Percentiles rank a stretch among this genome's conserved stretches.
Evolutionary conservation across 2,329 filamentous ascomycete genomes (phyloP).

Genomic region (Pseudogymnoascus sp.): DNA sequence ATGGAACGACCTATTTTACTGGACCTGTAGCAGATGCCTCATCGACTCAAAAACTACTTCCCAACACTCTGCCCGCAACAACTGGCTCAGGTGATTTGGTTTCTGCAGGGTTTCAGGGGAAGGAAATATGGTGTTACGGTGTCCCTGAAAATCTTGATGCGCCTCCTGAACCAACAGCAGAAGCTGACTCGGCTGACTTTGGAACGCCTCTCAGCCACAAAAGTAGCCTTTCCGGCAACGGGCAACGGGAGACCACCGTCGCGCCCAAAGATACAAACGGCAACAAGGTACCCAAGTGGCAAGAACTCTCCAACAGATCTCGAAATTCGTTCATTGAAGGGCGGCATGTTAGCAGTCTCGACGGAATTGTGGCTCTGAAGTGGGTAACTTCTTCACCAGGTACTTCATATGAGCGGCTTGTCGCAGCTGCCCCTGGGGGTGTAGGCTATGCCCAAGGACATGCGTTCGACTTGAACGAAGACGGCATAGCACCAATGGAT

Average conservation of each 20-base stretch:
- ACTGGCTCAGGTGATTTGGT: slow-evolving; percentile 65
- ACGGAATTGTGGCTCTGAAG: slow-evolving; percentile 60
- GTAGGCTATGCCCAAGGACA: slow-evolving; percentile 39
- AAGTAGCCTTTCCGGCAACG: not conserved
- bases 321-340: slow-evolving; percentile 67
- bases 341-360: slow-evolving; percentile 55
- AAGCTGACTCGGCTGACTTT: slow-evolving; percentile 8
- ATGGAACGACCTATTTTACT: slow-evolving; percentile 73
- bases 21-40: slow-evolving; percentile 52
- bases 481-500: slow-evolving; percentile 69
- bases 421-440: slow-evolving; percentile 67
- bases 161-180: slow-evolving; percentile 35
- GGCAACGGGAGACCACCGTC: not conserved
- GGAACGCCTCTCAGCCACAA: slow-evolving; percentile 1
- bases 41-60: slow-evolving; percentile 53
- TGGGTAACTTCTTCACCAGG: slow-evolving; percentile 57
- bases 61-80: slow-evolving; percentile 61
- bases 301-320: slow-evolving; percentile 58
- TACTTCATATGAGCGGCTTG: slow-evolving; percentile 48
- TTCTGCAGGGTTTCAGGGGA: slow-evolving; percentile 64
- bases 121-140: slow-evolving; percentile 72
- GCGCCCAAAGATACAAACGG: slow-evolving; percentile 18
- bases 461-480: slow-evolving; percentile 45
- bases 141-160: slow-evolving; percentile 66
- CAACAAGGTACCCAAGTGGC: slow-evolving; percentile 55